Evolutionary conservation across 2,329 filamentous ascomycete species (phyloP), one percentile per base, ranked within the genome.

Genomic region (Endothia cerciana): DNA sequence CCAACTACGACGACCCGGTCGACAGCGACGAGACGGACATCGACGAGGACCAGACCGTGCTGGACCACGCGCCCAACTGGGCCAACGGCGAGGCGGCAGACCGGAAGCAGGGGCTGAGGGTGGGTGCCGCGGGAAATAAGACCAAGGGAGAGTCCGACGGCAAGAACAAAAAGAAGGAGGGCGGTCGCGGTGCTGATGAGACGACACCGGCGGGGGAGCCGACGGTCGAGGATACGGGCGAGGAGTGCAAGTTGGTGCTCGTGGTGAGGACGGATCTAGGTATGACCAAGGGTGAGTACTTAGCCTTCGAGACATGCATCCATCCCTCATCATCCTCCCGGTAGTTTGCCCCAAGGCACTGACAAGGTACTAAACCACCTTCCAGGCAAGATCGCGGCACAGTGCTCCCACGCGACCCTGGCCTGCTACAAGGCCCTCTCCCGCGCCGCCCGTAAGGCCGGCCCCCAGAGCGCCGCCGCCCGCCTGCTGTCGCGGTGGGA

Each of bases 381-480:
- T 58, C 56, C 70, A 97, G 94, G 94, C 73, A 99, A 99, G 84
- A 97, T 98, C 73, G 95, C 93, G 65, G 95, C 95, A 8, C 95
- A 98, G 80, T 94, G 91, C 80, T 91, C 90, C 60, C 95, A 98
- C 79, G 95, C 95, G n/a, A 97, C 94, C 3, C 89, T 99, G 65
- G 94, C 94, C 64, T 98, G 94, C 86, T 99, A 97, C 88, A 98
- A 97, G 81, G 82, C 89, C 66, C 88, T 96, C 70, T 79, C 87
- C 65, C 79, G 82, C 55, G 78, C 81, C 63, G 81, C 87, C n/a
- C 77, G 82, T 2, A 77, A 80, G 62, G 80, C 83, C 62, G 66
- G 66, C 36, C 79, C 85, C 49, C 77, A 81, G 45, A 83, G 83
- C 30, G 77, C 86, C 17, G 82, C 85, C 57, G 86, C 88, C 64